Evolutionary conservation across 768 basidiomycete genomes (phyloP), one percentile per base, ranked within the genome.

Genomic region (Auriscalpium vulgare): DNA sequence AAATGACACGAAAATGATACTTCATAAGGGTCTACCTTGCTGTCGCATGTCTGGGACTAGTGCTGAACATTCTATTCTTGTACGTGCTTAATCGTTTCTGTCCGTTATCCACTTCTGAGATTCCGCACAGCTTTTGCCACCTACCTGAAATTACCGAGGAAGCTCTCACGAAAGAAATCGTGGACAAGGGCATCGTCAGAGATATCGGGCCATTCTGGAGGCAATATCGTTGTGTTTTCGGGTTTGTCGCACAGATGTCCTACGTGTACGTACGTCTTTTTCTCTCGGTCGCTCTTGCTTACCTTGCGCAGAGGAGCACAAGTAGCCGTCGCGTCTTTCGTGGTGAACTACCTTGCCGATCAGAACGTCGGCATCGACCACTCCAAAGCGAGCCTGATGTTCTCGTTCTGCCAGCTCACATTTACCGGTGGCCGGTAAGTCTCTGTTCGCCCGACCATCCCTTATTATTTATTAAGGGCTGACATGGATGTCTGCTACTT

Each of bases 71-170:
- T 53, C 66, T 85, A 29, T 89, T 89, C 73, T 83, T 72, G 82
- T 83, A 62, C 50, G 80, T 67, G 37, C 51, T 51, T 10, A 62
- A 54, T 50, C 40, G n/a, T 21, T 45, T n/a, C 50, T 45, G 16
- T 47, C n/a, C 10, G 7, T 21, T 10, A 44, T 35, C n/a, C 14
- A n/a, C 44, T 37, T 40, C 47, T 2, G 10, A 11, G 5, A 46
- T 7, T 29, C 29, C 40, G 8, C 36, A 45, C 63, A 80, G 83
- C 70, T 85, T 87, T 67, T 81, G 82, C 66, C 64, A 78, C 50
- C 72, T 88, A 16, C 86, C 85, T 2, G 86, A 88, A 65, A 85
- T 87, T 55, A 81, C 82, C 3, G 83, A 86, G 64, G 84, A 83
- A 53, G 82, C 79, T n/a, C 72, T 82, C 37, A 69, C 75, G 16